Conservation (phyloP, 2,329 filamentous ascomycete genomes). For the Epichloe elymi region DNA sequence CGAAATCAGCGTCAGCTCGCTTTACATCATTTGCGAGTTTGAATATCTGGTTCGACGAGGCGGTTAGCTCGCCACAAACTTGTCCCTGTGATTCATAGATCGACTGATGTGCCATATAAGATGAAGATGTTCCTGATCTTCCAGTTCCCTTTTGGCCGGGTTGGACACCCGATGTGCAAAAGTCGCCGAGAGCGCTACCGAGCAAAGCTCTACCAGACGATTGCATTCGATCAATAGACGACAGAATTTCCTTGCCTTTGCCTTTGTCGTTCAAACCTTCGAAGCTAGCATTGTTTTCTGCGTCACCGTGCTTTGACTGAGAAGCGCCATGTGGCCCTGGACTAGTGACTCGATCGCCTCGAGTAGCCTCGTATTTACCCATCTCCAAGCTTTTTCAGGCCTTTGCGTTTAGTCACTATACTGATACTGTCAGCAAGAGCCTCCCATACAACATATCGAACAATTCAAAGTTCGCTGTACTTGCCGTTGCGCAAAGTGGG, state of each 20-base stretch:
- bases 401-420: neutral
- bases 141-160: constrained; percentile 9
- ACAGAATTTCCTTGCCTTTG: constrained; percentile 7
- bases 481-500: neutral
- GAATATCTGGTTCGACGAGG: neutral
- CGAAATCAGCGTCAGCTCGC: neutral
- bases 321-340: neutral
- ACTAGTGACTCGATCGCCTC: neutral
- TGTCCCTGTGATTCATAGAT: neutral
- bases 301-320: neutral
- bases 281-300: neutral
- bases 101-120: neutral
- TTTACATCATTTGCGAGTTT: neutral
- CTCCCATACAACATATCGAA: too few species aligned
- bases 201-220: constrained; percentile 1
- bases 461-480: neutral
- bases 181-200: neutral
- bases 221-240: neutral
- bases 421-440: too few species aligned
- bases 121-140: constrained; percentile 1
- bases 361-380: neutral
- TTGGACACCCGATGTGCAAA: neutral
- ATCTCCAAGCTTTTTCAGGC: neutral
- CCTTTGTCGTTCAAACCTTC: neutral
- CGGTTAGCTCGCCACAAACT: neutral